Conservation (phyloP, 1,284 basidiomycete genomes). For the Ceratobasidium sp. region DNA sequence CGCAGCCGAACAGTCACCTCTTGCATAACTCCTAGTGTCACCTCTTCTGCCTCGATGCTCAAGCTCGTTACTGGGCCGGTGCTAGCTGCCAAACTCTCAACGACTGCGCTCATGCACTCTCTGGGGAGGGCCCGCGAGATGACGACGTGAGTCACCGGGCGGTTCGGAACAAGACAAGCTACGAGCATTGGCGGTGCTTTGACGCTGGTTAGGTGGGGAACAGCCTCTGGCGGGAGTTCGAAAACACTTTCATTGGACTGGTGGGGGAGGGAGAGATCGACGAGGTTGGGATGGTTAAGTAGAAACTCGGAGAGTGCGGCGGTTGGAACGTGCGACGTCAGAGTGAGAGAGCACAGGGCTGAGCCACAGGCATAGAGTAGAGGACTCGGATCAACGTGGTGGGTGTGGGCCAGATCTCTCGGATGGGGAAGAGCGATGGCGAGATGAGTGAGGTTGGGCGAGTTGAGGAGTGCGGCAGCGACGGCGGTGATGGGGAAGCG, state of each 20-base stretch:
- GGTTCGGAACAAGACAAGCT: constrained; percentile 34
- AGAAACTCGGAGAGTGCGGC: constrained; percentile 29
- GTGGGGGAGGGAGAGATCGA: constrained; percentile 29
- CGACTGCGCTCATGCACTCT: constrained; percentile 24
- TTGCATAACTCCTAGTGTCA: constrained; percentile 31
- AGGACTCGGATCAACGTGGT: constrained; percentile 19
- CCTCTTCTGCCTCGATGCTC: constrained; percentile 23
- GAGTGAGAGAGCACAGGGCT: constrained; percentile 7
- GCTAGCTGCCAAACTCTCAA: constrained; percentile 23
- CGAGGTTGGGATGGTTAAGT: constrained; percentile 26
- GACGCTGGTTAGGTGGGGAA: constrained; percentile 16
- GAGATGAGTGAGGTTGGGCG: constrained; percentile 30
- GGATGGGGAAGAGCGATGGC: constrained; percentile 16
- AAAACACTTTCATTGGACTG: constrained; percentile 22
- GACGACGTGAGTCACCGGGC: constrained; percentile 24
- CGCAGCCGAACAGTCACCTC: constrained; percentile 28
- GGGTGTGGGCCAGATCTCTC: neutral
- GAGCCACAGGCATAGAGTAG: constrained; percentile 27
- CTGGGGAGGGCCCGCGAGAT: constrained; percentile 24
- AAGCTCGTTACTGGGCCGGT: constrained; percentile 12
- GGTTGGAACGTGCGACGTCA: constrained; percentile 15
- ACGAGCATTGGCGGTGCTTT: constrained; percentile 26
- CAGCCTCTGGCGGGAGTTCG: constrained; percentile 11
- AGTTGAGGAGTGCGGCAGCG: constrained; percentile 17
- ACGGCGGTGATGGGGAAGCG: constrained; percentile 11